Conservation (phyloP, 495 filamentous ascomycete genomes). For the Xylaria curta region DNA sequence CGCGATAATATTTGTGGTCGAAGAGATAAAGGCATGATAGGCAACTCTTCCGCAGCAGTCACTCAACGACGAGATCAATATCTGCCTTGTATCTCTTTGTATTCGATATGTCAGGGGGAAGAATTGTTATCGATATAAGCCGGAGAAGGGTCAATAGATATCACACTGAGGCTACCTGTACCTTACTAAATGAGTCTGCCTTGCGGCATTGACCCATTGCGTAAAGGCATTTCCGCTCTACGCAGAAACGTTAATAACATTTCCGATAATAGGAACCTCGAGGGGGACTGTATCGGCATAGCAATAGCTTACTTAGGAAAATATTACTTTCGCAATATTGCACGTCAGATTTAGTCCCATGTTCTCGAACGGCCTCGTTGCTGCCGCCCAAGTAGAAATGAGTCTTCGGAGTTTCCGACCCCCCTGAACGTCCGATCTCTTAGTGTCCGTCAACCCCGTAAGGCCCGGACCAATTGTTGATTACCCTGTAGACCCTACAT, state of each 20-base stretch:
- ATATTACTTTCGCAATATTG: constrained; percentile 3
- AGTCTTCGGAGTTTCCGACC: not conserved
- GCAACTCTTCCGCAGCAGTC: not conserved
- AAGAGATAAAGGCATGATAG: not conserved
- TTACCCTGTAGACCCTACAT: not conserved
- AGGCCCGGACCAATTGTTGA: constrained; percentile 1
- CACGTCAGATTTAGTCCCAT: not conserved
- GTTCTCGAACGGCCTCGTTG: constrained; percentile 1
- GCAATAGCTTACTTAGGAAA: not conserved
- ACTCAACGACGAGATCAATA: not conserved
- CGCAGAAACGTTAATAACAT: constrained; percentile 1
- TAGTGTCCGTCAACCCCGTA: constrained; percentile 2
- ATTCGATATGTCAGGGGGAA: not conserved
- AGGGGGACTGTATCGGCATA: constrained; percentile 1
- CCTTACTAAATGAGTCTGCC: not conserved
- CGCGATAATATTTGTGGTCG: not conserved
- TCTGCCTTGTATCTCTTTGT: not conserved
- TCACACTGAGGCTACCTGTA: constrained; percentile 1
- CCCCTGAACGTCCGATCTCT: constrained; percentile 3
- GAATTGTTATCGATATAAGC: constrained; percentile 6
- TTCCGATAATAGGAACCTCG: not conserved
- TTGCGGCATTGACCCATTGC: not conserved
- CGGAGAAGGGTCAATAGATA: not conserved
- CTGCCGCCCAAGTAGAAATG: not conserved
- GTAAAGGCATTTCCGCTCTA: not conserved